Base-by-base conservation (phyloP, 2,329 filamentous ascomycete species). In the Amauroascus niger region DNA sequence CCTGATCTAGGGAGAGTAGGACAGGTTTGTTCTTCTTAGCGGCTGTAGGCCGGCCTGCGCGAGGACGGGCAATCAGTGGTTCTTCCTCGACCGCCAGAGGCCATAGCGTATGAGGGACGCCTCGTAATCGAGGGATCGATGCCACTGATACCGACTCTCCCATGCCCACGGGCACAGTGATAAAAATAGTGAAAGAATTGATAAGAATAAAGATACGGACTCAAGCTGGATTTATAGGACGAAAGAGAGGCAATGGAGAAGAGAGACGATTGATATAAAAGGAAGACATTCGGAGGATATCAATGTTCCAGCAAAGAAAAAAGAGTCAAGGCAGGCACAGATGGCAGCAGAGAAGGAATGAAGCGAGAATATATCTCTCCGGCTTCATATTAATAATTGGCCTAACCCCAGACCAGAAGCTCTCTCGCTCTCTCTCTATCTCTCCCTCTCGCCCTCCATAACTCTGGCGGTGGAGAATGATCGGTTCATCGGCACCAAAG, bases 1-100 rank as follows among this genome's bases (percentile, higher is more conserved):
- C 69, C 65, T 74, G 78, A 59, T 74, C 70, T 75, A 70, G 78
- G 52, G 76, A 68, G 32, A 79, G 66, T 28, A 73, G 65, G 13
- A 13, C 7, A 18, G 41, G 50, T 26, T 26, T 24, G 9, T 43
- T 35, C 8, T 24, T 33, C 11, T 14, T 13, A 35, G 11, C 1
- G 18, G 18, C 16, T 7, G 30, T 35, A 24, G 49, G 39, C 35
- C 44, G 32, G 39, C 16, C n/a, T 6, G 37, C 24, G 11, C 20
- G 11, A 11, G 44, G 14, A 16, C 26, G 26, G 6, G 16, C 13
- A 16, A 43, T 16, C 18, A 51, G n/a, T 20, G 49, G 18, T 9
- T 44, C 26, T 33, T 44, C 39, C 37, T 51, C 39, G 7, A 40
- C n/a, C 20, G 39, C 20, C 14, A 49, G 13, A 20, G 33, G 14